Conservation (phyloP, 2,329 filamentous ascomycete species). For the Paramyrothecium roridum region DNA sequence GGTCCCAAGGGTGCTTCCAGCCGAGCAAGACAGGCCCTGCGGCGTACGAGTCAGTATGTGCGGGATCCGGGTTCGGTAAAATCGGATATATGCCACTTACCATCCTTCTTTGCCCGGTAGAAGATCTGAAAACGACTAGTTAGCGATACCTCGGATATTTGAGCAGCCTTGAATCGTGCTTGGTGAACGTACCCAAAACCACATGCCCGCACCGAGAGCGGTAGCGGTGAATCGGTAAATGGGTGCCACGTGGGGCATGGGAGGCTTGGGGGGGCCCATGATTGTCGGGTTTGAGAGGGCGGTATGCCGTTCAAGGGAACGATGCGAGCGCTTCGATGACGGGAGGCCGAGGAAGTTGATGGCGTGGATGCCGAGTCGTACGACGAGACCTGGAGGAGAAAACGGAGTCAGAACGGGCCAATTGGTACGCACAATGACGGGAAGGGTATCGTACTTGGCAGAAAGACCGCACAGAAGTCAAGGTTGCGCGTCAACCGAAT, state of each 20-base stretch:
- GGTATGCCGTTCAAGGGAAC: background rate
- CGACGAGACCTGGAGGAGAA: no score
- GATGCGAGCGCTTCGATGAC: background rate
- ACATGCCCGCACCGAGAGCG: constrained; percentile 91
- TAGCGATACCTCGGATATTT: constrained; percentile 5
- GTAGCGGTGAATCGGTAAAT: constrained; percentile 86
- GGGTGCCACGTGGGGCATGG: constrained; percentile 46
- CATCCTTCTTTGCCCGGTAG: constrained; percentile 96
- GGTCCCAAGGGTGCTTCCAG: constrained; percentile 96
- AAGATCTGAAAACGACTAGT: constrained; percentile 61
- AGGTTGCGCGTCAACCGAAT: no score
- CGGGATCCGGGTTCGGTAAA: background rate
- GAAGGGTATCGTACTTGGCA: no score
- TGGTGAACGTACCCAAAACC: constrained; percentile 81
- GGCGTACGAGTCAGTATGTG: constrained; percentile 2
- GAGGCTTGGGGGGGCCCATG: constrained; percentile 35
- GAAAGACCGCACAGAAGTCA: no score
- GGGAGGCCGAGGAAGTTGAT: no score
- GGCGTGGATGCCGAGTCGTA: no score
- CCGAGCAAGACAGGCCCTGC: constrained; percentile 75
- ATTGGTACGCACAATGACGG: no score
- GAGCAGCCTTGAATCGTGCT: background rate
- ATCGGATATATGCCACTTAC: constrained; percentile 36
- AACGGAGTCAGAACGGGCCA: no score
- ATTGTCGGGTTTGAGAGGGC: constrained; percentile 11